Evolutionary conservation across 2,329 filamentous ascomycete species (phyloP).

Genomic region (Epichloe uncinata): DNA sequence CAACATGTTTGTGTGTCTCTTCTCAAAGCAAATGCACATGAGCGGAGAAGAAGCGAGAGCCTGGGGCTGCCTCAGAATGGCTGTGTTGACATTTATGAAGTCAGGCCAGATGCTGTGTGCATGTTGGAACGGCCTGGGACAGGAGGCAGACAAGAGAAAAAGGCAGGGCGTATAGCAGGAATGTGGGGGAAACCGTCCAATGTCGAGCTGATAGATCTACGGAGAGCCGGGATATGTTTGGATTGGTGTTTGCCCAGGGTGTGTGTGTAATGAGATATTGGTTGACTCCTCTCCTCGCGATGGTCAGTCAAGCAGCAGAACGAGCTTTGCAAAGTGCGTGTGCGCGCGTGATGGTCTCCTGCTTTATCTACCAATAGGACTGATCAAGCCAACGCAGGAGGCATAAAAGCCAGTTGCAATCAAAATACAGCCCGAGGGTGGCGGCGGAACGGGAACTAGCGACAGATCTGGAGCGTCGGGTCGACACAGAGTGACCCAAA

Average conservation of each 20-base stretch:
- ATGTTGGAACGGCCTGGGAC: slow-evolving; percentile 20
- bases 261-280: not conserved
- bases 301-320: not conserved
- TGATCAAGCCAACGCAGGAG: not conserved
- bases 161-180: not conserved
- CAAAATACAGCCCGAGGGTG: slow-evolving; percentile 1
- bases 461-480: slow-evolving; percentile 6
- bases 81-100: slow-evolving; percentile 26
- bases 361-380: not conserved
- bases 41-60: slow-evolving; percentile 9
- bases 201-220: slow-evolving; percentile 6
- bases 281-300: not conserved
- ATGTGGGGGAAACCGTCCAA: slow-evolving; percentile 6
- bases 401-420: not conserved
- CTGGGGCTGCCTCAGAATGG: slow-evolving; percentile 14
- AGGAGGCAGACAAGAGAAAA: slow-evolving; percentile 5
- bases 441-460: slow-evolving; percentile 4
- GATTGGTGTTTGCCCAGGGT: slow-evolving; percentile 2
- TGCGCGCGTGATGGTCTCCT: not conserved
- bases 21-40: slow-evolving; percentile 13
- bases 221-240: slow-evolving; percentile 2
- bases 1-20: slow-evolving; percentile 12
- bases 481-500: slow-evolving; percentile 4
- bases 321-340: not conserved
- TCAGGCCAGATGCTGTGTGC: slow-evolving; percentile 19